Evolutionary conservation across 768 basidiomycete species (phyloP), one percentile per base, ranked within the genome.

Genomic region (Russula emetica): DNA sequence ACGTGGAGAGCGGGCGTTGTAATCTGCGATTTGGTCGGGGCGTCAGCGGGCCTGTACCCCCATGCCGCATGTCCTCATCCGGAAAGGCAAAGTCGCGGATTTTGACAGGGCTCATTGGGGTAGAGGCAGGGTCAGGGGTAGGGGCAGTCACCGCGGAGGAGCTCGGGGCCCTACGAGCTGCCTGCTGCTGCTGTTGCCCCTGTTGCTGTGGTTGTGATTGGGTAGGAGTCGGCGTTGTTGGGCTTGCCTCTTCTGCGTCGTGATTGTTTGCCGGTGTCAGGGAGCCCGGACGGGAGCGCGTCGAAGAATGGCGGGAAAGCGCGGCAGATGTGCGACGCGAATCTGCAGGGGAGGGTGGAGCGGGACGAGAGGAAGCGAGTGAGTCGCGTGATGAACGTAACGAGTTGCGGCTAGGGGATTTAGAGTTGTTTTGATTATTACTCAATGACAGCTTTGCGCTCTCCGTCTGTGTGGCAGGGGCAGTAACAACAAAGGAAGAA

Each of bases 311-410:
- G 47, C 70, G 70, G 10, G 72, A 76, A 67, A 54, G 74, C 58
- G 62, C 76, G 63, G 69, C 70, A 20, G 78, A 79, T 6, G 77
- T 67, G 28, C 79, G 76, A 40, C 83, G 79, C 0, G 83, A 83
- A 5, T 77, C 61, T 0, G 78, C 82, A 18, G 85, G 85, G 2
- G 84, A 86, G 5, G 82, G 82, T 0, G 86, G 85, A 0, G 85
- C 85, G 38, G 84, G 85, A 5, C 85, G 82, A 0, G 79, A 79
- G 14, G 80, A 79, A 0, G 76, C 76, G 65, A 77, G 80, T 20
- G 74, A 70, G 52, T 72, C 74, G 22, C 74, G 71, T 18, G 73
- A 71, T 36, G 76, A 34, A 47, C 44, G 52, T 26, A 77, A 79
- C 34, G 74, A 70, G 50, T 71, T 74, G 30, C 73, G 71, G 11